These are phyloP conservation scores for Persicaria maculosa DNA, from an alignment of 148 eudicot species.

Conservation along the genomic window DNA sequence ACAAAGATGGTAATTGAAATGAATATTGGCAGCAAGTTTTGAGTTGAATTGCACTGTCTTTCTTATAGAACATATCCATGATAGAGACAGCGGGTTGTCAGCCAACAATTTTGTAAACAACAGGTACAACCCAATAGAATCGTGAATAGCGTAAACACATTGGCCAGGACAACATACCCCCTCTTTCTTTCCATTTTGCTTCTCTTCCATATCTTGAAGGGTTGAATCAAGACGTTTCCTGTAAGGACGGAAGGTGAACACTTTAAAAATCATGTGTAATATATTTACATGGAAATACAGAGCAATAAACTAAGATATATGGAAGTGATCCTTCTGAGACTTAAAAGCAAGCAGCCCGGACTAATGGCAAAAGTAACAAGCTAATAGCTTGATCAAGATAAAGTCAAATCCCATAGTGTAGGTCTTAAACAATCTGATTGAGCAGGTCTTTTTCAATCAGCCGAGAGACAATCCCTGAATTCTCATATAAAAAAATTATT, in stretches of 20 bases:
- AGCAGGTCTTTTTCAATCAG: background rate
- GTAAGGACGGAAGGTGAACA: constrained; percentile 8
- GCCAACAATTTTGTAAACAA: background rate
- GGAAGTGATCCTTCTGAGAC: background rate
- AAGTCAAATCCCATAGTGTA: background rate
- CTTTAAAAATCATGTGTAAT: background rate
- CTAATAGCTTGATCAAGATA: background rate
- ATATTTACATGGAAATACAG: background rate
- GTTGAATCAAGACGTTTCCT: constrained; percentile 92
- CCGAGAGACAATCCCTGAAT: background rate
- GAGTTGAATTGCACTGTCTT: background rate
- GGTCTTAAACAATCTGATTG: background rate
- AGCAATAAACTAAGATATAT: background rate
- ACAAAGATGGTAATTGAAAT: background rate
- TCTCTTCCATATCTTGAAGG: constrained; percentile 85
- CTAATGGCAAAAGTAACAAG: background rate
- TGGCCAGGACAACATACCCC: constrained; percentile 36
- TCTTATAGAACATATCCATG: background rate
- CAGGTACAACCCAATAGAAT: background rate
- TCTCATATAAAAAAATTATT: too few species aligned
- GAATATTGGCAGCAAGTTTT: background rate
- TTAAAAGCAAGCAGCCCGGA: background rate
- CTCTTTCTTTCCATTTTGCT: constrained; percentile 91
- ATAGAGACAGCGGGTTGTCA: background rate
- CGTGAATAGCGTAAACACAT: background rate